Evolutionary conservation across 2,329 filamentous ascomycete species (phyloP), one percentile per base, ranked within the genome.

Genomic region (Westerdykella sp.): DNA sequence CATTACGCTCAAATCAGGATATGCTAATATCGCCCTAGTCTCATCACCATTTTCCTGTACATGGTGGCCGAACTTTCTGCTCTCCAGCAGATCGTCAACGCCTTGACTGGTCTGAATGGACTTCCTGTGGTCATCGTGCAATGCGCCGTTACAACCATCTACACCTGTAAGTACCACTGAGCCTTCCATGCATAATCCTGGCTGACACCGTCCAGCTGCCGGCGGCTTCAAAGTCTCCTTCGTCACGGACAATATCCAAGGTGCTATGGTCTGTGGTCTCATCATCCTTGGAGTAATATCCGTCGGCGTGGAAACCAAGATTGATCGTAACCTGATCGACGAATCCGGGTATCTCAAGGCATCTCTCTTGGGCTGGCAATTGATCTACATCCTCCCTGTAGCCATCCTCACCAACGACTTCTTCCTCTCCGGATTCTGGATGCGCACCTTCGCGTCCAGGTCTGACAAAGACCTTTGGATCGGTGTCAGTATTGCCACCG

Each of bases 151-250:
- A 93, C 87, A 1, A 90, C 86, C 1, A 81, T 90, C 45, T 93
- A 93, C 62, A 93, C 87, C 0, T 88, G 84, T 86, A 70, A 73
- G 63, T 7, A 28, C 28, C n/a, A 11, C 32, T 9, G 11, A 28
- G 25, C 25, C 4, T 10, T 28, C 18, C 13, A 10, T 40, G 51
- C 14, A 37, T 15, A 13, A 14, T 5, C 6, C 28, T 37, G 25
- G 7, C 45, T 60, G 44, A 55, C 43, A 21, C 18, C 13, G 3
- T 9, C n/a, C 39, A 87, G 84, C 85, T 3, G 71, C 91, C 9
- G 87, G 87, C 42, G 87, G 87, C 3, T 93, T 93, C 74, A 80
- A 79, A 48, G 85, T 93, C 47, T 91, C 86, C 1, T 91, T 93
- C 67, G 69, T 90, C 42, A 93, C 87, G 7, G 87, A 93, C 67